Evolutionary conservation across 495 filamentous ascomycete species (phyloP), one percentile per base, ranked within the genome.

Genomic region (Xylaria bambusicola): DNA sequence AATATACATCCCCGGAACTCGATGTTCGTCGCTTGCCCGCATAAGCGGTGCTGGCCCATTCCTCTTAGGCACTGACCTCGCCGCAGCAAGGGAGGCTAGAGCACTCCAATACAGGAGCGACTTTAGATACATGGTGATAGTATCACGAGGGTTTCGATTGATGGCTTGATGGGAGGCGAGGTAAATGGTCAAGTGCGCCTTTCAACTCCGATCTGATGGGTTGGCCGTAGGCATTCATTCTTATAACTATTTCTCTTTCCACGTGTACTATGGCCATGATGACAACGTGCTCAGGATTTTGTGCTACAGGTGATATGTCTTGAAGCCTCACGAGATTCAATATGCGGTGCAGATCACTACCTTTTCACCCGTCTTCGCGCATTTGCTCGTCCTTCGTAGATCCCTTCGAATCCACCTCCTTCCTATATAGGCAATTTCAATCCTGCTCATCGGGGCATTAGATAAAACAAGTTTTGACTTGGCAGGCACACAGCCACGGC

Each of bases 61-160:
- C 38, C n/a, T 15, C 21, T 55, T 55, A 17, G 50, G 52, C 17
- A 55, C n/a, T 23, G 21, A 55, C 9, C 52, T 55, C 38, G 38
- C 38, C n/a, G 24, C n/a, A 23, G 38, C 10, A 17, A 55, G 38
- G 17, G 38, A 45, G 21, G 24, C 10, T 31, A 44, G 38, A 9
- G 17, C 8, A 26, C 24, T 33, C 40, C 2, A 46, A 17, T 26
- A 56, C 2, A 56, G 26, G 26, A 35, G 26, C 18, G 40, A 33
- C 41, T 56, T 35, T 24, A 17, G 27, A 46, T 46, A 35, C 51
- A 35, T 52, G 12, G 7, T 54, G 26, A 42, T 7, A 21, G 12
- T 17, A 8, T 4, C 12, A 6, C 9, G 17, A 8, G 17, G 8
- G 24, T 21, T 48, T 5, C 13, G 3, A 27, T 36, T 4, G 10